phyloP scores from a whole-genome alignment of 2,329 filamentous ascomycete genomes.

The Biscogniauxia sp. region DNA sequence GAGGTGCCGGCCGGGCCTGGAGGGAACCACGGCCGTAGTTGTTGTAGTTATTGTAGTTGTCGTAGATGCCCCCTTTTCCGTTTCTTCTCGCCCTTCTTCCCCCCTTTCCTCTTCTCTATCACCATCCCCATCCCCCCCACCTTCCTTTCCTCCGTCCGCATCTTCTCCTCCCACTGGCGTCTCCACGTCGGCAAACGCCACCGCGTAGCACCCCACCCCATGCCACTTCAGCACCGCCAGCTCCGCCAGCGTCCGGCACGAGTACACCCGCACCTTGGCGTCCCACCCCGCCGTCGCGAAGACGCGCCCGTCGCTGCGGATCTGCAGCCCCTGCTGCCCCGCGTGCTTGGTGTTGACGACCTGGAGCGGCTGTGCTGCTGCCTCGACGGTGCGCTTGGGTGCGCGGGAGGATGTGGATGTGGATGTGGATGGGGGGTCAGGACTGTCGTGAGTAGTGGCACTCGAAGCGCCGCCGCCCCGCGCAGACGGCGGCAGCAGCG shows the following conservation, averaged over 20 bases:
- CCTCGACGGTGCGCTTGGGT: slow-evolving; percentile 25
- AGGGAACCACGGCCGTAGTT: slow-evolving; percentile 14
- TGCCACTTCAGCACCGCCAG: slow-evolving; percentile 95
- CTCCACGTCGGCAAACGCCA: slow-evolving; percentile 63
- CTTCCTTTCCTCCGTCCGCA: slow-evolving; percentile 6
- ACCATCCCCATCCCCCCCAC: slow-evolving; percentile 3
- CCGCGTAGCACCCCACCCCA: slow-evolving; percentile 78
- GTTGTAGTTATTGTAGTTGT: slow-evolving; percentile 26
- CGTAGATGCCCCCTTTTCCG: neutral
- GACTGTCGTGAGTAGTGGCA: too few relatives aligned
- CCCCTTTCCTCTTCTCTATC: slow-evolving; percentile 1
- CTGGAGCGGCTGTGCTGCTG: slow-evolving; percentile 53
- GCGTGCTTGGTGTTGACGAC: slow-evolving; percentile 77
- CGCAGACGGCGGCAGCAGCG: too few relatives aligned
- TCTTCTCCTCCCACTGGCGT: neutral
- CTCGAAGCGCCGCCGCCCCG: too few relatives aligned
- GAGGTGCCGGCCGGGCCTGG: slow-evolving; percentile 34
- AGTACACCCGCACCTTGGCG: slow-evolving; percentile 75
- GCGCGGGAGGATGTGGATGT: slow-evolving; percentile 10
- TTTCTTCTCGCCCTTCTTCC: too few relatives aligned
- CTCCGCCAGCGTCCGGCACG: slow-evolving; percentile 75
- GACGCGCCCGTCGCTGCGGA: slow-evolving; percentile 78
- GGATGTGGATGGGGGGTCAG: slow-evolving; percentile 21
- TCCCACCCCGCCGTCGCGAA: slow-evolving; percentile 96
- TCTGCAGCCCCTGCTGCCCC: slow-evolving; percentile 77